Percentiles rank a stretch among this genome's conserved stretches.
Evolutionary conservation across 352 stramenopile species (phyloP).

Genomic region (Phytophthora cajani): DNA sequence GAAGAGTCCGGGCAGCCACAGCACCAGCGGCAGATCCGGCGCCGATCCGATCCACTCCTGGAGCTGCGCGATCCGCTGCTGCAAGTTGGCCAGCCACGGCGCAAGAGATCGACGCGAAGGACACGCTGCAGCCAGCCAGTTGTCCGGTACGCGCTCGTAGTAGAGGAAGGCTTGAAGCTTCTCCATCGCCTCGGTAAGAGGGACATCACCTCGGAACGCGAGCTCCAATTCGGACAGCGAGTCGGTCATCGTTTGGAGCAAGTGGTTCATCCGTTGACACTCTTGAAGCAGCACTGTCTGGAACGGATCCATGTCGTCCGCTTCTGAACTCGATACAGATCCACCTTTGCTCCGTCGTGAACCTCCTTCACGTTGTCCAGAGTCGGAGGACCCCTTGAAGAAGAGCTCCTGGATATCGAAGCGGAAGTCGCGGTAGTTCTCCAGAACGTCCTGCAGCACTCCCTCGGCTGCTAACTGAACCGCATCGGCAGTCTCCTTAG

Average conservation of each 20-base stretch:
- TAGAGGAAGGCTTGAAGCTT: constrained; percentile 81
- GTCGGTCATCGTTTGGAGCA: constrained; percentile 80
- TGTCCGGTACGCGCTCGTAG: constrained; percentile 71
- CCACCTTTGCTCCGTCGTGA: constrained; percentile 38
- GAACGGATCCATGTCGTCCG: constrained; percentile 90
- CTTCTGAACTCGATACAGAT: constrained; percentile 34
- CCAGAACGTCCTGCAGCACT: constrained; percentile 91
- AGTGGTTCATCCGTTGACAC: constrained; percentile 88
- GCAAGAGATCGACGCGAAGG: constrained; percentile 79
- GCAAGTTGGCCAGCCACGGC: constrained; percentile 87
- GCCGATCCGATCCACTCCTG: constrained; percentile 86
- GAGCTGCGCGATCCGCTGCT: constrained; percentile 86
- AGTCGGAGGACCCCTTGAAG: constrained; percentile 56
- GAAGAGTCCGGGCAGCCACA: constrained; percentile 87
- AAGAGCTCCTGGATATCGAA: constrained; percentile 87
- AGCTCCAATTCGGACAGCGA: constrained; percentile 87
- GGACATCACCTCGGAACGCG: constrained; percentile 89
- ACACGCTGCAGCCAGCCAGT: constrained; percentile 82
- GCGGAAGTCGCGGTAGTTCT: constrained; percentile 88
- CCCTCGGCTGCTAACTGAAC: constrained; percentile 85
- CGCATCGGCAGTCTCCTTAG: constrained; percentile 59
- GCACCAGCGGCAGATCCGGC: constrained; percentile 79
- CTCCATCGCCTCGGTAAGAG: constrained; percentile 90
- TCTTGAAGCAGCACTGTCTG: constrained; percentile 92
- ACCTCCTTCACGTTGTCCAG: constrained; percentile 30